phyloP scores from a whole-genome alignment of 345 rosid species.

The Rubroshorea leprosula region DNA sequence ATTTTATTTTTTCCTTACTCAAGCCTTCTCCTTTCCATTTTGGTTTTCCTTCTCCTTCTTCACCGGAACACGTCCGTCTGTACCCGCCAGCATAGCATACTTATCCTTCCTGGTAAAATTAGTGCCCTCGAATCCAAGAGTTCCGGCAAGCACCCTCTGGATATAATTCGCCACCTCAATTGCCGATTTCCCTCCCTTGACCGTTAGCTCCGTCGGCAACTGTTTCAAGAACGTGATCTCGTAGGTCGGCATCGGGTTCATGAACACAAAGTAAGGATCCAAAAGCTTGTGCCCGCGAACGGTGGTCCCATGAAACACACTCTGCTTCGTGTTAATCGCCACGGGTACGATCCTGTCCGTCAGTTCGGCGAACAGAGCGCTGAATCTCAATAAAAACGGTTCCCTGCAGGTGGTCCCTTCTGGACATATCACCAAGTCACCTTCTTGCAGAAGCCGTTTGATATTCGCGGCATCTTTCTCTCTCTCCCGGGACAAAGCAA shows the following conservation, averaged over 20 bases:
- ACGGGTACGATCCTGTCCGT: conserved; percentile 86
- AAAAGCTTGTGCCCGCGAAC: conserved; percentile 70
- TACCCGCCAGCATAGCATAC: conserved; percentile 83
- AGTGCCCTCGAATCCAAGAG: conserved; percentile 88
- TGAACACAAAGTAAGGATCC: conserved; percentile 89
- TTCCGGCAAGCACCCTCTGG: conserved; percentile 80
- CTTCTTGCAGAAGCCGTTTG: conserved; percentile 69
- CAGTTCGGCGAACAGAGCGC: conserved; percentile 87
- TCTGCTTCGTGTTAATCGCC: conserved; percentile 73
- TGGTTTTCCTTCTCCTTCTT: conserved; percentile 29
- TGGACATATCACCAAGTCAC: conserved; percentile 87
- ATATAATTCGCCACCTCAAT: conserved; percentile 89
- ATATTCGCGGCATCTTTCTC: conserved; percentile 74
- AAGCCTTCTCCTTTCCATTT: background rate
- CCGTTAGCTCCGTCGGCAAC: conserved; percentile 70
- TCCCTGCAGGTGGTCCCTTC: conserved; percentile 97
- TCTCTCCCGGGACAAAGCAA: conserved; percentile 85
- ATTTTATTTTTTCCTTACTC: background rate
- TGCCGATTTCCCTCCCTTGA: conserved; percentile 74
- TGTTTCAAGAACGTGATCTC: conserved; percentile 91
- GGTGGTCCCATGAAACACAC: conserved; percentile 77
- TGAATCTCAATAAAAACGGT: conserved; percentile 80
- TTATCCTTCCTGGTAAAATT: conserved; percentile 87
- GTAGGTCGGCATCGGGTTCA: conserved; percentile 84
- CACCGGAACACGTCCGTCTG: conserved; percentile 64